Evolutionary conservation across 768 basidiomycete genomes (phyloP).

Genomic region (Leccinum fibrillosum): DNA sequence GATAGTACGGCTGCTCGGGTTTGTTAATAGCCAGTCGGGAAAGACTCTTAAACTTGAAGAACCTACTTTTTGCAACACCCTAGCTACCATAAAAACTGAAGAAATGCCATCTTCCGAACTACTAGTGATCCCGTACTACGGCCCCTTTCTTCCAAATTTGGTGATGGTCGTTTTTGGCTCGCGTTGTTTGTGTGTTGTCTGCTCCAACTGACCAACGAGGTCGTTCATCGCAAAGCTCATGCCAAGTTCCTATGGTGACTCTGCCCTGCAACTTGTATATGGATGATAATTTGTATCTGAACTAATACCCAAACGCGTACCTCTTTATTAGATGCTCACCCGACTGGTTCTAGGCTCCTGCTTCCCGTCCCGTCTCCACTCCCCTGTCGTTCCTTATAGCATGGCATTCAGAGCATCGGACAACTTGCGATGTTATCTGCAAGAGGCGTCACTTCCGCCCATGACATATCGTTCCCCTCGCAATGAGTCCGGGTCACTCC

Average conservation of each 20-base stretch:
- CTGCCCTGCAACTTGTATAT: background rate
- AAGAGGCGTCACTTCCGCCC: slow-evolving; percentile 42
- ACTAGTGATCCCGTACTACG: too few relatives aligned
- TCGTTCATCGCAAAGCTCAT: background rate
- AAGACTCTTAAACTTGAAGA: too few relatives aligned
- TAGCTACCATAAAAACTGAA: background rate
- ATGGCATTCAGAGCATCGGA: slow-evolving; percentile 36
- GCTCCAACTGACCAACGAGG: slow-evolving; percentile 1
- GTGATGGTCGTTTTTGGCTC: background rate
- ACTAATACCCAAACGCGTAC: background rate
- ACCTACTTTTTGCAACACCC: too few relatives aligned
- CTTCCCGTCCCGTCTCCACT: background rate
- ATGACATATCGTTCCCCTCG: slow-evolving; percentile 37
- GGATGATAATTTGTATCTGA: background rate
- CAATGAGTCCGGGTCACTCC: slow-evolving; percentile 23
- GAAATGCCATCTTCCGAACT: background rate
- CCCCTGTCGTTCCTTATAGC: background rate
- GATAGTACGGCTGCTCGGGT: background rate
- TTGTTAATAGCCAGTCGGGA: background rate
- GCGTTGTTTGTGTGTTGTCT: background rate
- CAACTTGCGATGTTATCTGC: slow-evolving; percentile 47
- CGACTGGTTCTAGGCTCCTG: background rate
- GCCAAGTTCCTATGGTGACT: slow-evolving; percentile 20
- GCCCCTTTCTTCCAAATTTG: slow-evolving; percentile 9
- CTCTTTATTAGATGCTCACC: background rate